Percentiles rank a stretch among this genome's conserved stretches.
These are phyloP conservation scores for Hygrophoropsis aurantiaca DNA, from an alignment of 768 basidiomycete genomes.

Conservation along the genomic window DNA sequence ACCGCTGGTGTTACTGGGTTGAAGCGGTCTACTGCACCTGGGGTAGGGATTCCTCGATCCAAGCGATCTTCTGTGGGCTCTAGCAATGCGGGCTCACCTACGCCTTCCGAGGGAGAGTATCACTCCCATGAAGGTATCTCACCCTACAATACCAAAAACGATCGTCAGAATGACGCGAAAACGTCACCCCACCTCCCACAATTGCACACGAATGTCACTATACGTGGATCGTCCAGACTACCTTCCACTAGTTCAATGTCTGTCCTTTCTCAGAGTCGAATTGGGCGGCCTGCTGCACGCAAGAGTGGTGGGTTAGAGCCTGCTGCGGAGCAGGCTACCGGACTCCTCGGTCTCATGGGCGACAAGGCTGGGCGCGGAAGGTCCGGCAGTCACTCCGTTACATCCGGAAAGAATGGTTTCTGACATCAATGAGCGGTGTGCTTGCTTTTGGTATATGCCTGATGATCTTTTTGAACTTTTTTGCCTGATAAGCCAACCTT, in stretches of 20 bases:
- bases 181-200: constrained; percentile 43
- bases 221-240: constrained; percentile 43
- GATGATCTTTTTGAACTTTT: not conserved
- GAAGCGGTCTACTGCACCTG: constrained; percentile 62
- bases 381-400: constrained; percentile 24
- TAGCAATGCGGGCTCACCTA: constrained; percentile 31
- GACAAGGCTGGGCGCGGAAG: constrained; percentile 25
- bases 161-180: constrained; percentile 28
- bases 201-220: constrained; percentile 44
- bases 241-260: constrained; percentile 38
- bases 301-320: constrained; percentile 39
- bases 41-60: constrained; percentile 38
- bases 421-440: not conserved
- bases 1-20: constrained; percentile 39
- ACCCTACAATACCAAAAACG: constrained; percentile 23
- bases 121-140: constrained; percentile 25
- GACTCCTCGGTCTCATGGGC: constrained; percentile 13
- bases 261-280: constrained; percentile 42
- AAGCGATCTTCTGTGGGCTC: constrained; percentile 69
- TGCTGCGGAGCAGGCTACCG: constrained; percentile 16
- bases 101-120: constrained; percentile 26
- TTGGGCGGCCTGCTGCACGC: constrained; percentile 41
- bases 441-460: not conserved
- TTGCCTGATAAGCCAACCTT: not conserved
- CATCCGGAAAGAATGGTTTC: constrained; percentile 16